phyloP scores from a whole-genome alignment of 805 yeast genomes.

The Zygotorulaspora chibaensis region DNA sequence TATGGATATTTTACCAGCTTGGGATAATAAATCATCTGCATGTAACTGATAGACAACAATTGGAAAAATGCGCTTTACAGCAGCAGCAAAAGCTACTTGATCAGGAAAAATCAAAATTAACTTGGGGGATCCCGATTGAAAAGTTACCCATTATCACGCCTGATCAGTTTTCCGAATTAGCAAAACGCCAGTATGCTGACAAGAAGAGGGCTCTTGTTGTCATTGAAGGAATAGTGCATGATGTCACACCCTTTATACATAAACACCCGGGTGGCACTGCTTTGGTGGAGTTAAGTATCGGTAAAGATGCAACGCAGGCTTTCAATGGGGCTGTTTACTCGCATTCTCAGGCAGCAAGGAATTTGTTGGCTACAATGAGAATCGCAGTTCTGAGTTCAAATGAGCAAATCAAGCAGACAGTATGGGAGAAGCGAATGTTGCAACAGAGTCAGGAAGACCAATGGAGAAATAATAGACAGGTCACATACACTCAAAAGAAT shows the following conservation, averaged over 20 bases:
- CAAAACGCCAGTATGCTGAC: slow-evolving; percentile 41
- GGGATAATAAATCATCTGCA: slow-evolving; percentile 59
- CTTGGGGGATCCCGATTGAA: slow-evolving; percentile 94
- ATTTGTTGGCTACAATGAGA: slow-evolving; percentile 88
- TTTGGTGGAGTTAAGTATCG: slow-evolving; percentile 72
- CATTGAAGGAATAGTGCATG: slow-evolving; percentile 89
- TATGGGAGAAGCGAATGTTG: slow-evolving; percentile 25
- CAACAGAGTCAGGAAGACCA: slow-evolving; percentile 15
- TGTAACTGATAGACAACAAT: slow-evolving; percentile 43
- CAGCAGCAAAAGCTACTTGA: slow-evolving; percentile 82
- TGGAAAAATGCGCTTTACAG: slow-evolving; percentile 68
- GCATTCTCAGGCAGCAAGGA: slow-evolving; percentile 91
- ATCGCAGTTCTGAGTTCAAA: slow-evolving; percentile 81
- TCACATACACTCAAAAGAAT: slow-evolving; percentile 24
- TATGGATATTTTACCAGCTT: slow-evolving; percentile 47
- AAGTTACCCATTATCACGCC: slow-evolving; percentile 67
- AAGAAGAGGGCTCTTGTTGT: slow-evolving; percentile 60
- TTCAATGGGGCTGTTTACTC: slow-evolving; percentile 93
- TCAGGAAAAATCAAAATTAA: slow-evolving; percentile 66
- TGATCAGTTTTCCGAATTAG: slow-evolving; percentile 44
- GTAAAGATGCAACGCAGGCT: slow-evolving; percentile 91
- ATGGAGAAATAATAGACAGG: slow-evolving; percentile 23
- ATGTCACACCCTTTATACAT: slow-evolving; percentile 82
- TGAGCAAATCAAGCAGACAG: slow-evolving; percentile 38
- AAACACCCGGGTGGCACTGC: slow-evolving; percentile 94